Evolutionary conservation across 1,284 basidiomycete genomes (phyloP), one percentile per base, ranked within the genome.

Genomic region (Heterobasidion parviporum): DNA sequence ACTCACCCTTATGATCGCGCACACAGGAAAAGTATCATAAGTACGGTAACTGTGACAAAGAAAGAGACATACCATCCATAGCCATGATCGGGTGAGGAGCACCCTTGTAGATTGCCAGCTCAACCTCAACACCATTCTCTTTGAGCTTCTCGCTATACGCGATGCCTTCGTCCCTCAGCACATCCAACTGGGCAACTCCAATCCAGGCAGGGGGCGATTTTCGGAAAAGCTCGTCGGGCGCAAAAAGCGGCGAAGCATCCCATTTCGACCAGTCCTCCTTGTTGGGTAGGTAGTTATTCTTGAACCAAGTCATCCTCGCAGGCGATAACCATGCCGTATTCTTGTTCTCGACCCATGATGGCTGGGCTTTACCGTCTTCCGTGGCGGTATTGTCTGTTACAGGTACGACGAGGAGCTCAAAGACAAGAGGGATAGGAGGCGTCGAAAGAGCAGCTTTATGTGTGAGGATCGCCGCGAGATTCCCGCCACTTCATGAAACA

Each of bases 261-360:
- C 85, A 87, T 51, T 83, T 80, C 0, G 69, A 69, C 70, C 80
- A 74, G 57, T 87, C 83, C 38, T 69, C 72, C 53, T 73, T 61
- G 61, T 86, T 79, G 0, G 87, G 85, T 2, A 86, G 74, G 65
- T 89, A 89, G 59, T 83, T 81, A 54, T 74, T 67, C 33, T 79
- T 72, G 75, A 86, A 89, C 87, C 88, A 90, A 45, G 80, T 62
- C 87, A 89, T 89, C 52, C 81, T 80, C 6, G 62, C 79, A 0
- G 81, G 82, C 4, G 73, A 70, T 33, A 90, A 75, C 72, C 82
- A 81, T 0, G 81, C 77, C 1, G 83, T 80, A 54, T 82, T 67
- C 26, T 73, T 70, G 62, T 85, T 84, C 59, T 80, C 77, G 12
- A 70, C 68, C 85, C 86, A 88, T 9, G 78, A 80, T 9, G 69